These are phyloP conservation scores for Penicillium sp. DNA, from an alignment of 2,329 filamentous ascomycete species.

Conservation along the genomic window DNA sequence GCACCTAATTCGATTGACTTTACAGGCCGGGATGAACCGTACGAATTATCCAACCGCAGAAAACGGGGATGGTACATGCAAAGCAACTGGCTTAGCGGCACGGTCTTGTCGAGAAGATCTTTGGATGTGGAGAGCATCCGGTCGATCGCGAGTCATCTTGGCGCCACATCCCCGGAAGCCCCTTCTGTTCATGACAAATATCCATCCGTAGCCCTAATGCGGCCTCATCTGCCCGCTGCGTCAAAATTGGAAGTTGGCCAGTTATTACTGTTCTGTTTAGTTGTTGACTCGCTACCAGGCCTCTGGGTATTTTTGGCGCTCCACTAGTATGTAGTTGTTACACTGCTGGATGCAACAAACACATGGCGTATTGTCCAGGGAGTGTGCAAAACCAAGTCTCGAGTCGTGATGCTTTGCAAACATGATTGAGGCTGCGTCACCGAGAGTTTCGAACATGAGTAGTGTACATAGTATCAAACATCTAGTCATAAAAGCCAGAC, in stretches of 20 bases:
- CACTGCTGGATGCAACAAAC: conserved; percentile 1
- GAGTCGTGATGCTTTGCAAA: background rate
- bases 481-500: background rate
- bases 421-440: background rate
- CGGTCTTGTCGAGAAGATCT: conserved; percentile 7
- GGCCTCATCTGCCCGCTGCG: background rate
- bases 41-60: conserved; percentile 5
- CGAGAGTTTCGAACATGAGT: background rate
- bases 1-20: conserved; percentile 2
- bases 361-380: background rate
- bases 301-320: conserved; percentile 3
- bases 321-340: conserved; percentile 4
- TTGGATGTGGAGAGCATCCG: conserved; percentile 15
- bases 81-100: background rate
- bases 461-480: no score
- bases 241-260: background rate
- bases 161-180: conserved; percentile 9
- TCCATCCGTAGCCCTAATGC: conserved; percentile 3
- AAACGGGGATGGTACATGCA: conserved; percentile 2
- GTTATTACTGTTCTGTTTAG: conserved; percentile 9
- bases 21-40: conserved; percentile 4
- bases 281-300: conserved; percentile 8
- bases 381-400: background rate
- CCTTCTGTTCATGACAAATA: conserved; percentile 12
- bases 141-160: conserved; percentile 17